These are phyloP conservation scores for Cicer pinnatifidum DNA, from an alignment of 306 rosid species.

Conservation along the genomic window DNA sequence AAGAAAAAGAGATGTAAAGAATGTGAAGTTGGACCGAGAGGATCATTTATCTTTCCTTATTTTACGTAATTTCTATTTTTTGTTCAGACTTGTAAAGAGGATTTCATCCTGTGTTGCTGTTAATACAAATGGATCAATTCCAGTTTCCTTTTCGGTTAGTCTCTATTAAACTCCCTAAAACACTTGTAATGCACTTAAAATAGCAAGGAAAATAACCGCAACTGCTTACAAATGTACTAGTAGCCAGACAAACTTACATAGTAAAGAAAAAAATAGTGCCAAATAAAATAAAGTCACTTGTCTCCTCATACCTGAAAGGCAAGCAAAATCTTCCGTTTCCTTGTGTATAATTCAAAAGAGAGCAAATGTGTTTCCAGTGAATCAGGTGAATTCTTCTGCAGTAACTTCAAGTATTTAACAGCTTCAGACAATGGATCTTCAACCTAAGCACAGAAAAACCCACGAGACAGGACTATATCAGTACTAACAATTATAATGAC, in stretches of 20 bases:
- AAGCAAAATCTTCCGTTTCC: slow-evolving; percentile 83
- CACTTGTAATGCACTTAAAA: neutral
- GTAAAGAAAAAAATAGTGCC: slow-evolving; percentile 19
- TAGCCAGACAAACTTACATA: slow-evolving; percentile 11
- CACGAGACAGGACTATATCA: slow-evolving; percentile 26
- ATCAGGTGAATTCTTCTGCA: slow-evolving; percentile 86
- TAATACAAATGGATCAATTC: neutral
- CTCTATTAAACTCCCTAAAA: neutral
- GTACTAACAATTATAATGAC: slow-evolving; percentile 15
- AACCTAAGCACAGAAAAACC: slow-evolving; percentile 53
- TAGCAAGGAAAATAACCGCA: slow-evolving; percentile 9
- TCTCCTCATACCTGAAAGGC: slow-evolving; percentile 73
- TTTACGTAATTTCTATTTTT: too few species aligned
- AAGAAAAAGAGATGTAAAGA: neutral
- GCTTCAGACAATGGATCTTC: slow-evolving; percentile 89
- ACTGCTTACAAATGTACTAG: slow-evolving; percentile 10
- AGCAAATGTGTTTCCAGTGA: slow-evolving; percentile 86
- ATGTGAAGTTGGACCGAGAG: neutral
- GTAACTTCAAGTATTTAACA: slow-evolving; percentile 88
- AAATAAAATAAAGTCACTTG: slow-evolving; percentile 18
- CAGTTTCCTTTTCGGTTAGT: neutral
- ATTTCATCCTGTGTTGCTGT: neutral
- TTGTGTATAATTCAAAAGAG: slow-evolving; percentile 86
- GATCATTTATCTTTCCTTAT: neutral
- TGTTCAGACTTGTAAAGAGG: neutral